Evolutionary conservation across 106 monocot species (phyloP), one percentile per base, ranked within the genome.

Genomic region (Posidonia australis): DNA sequence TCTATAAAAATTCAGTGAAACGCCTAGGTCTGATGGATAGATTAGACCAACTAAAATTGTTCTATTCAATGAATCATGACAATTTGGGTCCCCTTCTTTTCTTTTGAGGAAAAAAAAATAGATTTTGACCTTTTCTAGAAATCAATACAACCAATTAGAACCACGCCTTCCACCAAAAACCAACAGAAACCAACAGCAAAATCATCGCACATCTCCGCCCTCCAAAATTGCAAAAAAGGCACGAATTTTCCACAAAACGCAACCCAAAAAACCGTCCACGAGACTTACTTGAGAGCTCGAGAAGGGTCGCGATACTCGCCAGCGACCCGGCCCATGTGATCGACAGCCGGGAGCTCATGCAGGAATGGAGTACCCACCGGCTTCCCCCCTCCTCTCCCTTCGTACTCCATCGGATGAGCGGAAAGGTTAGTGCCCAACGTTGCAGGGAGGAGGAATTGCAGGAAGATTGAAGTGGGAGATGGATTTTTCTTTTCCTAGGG

Each of bases 381-480:
- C 19, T 5, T 19, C 0, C 5, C 19, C 12, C 23, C 19, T 1
- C 60, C 31, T 29, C 41, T 62, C 9, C 36, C 36, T 19, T 62
- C 61, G 44, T 62, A 62, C 11, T 62, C 61, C 61, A 62, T 62
- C 31, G 36, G 30, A n/a, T n/a, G n/a, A n/a, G n/a, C n/a, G 49
- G 13, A 1, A 12, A 49, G 36, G 36, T 36, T 2, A 2, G 36
- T 7, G 36, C 7, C 2, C 2, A 36, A 36, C 36, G 7, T 4
- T 36, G 36, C 2, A 4, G 36, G 36, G 5, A 4, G 36, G 36
- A 7, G 36, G 7, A n/a, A n/a, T n/a, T n/a, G n/a, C n/a, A n/a
- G n/a, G n/a, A n/a, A n/a, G n/a, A n/a, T n/a, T n/a, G n/a, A n/a
- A n/a, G n/a, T n/a, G n/a, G n/a, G n/a, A n/a, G n/a, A n/a, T n/a